Percentiles rank a stretch among this genome's conserved stretches.
These are phyloP conservation scores for Serendipita indica DNA, from an alignment of 768 basidiomycete genomes.

Conservation along the genomic window DNA sequence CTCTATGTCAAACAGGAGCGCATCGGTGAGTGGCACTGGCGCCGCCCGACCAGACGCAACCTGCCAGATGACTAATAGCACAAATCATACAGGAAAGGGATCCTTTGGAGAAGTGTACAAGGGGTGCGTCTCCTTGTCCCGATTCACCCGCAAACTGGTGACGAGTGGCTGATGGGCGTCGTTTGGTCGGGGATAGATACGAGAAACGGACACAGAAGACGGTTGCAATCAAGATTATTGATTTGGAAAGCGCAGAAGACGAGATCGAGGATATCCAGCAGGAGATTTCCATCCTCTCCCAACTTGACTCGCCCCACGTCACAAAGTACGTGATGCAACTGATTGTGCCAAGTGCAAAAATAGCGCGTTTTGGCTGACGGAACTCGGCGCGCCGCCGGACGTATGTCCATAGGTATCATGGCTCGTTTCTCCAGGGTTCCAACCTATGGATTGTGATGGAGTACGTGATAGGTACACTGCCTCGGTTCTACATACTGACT, in stretches of 20 bases:
- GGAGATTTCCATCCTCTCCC: conserved; percentile 95
- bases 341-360: neutral
- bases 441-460: conserved; percentile 99
- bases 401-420: conserved; percentile 59
- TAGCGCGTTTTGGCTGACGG: neutral
- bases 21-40: conserved; percentile 50
- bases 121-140: conserved; percentile 41
- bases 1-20: conserved; percentile 95
- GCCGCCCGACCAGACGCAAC: neutral
- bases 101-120: conserved; percentile 99
- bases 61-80: neutral
- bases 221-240: conserved; percentile 99
- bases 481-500: neutral
- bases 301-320: conserved; percentile 89
- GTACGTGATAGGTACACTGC: conserved; percentile 31
- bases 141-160: neutral
- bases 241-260: conserved; percentile 96
- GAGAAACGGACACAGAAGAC: conserved; percentile 93
- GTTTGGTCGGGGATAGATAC: conserved; percentile 37
- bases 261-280: conserved; percentile 99
- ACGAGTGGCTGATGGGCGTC: neutral
- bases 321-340: conserved; percentile 55
- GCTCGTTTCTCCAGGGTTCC: conserved; percentile 87
- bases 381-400: neutral
- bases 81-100: conserved; percentile 59